Percentiles rank a stretch among this genome's conserved stretches.
These are phyloP conservation scores for Microbotryum saponariae DNA, from an alignment of 1,284 basidiomycete genomes.

Conservation along the genomic window DNA sequence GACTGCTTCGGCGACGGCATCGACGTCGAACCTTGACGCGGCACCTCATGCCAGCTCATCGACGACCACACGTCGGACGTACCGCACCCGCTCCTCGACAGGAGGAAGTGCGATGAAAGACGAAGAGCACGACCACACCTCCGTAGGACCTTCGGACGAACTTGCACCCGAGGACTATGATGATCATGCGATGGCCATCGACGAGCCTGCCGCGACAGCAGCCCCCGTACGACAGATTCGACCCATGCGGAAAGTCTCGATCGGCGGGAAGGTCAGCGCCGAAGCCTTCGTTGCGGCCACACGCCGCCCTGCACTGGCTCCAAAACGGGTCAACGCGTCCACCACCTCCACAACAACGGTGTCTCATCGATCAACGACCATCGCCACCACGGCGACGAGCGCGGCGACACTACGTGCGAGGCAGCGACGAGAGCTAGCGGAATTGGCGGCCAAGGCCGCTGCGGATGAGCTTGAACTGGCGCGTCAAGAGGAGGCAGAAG, in stretches of 20 bases:
- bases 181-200: constrained; percentile 31
- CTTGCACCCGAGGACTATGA: not conserved
- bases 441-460: constrained; percentile 10
- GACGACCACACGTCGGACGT: constrained; percentile 15
- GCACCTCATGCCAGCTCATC: not conserved
- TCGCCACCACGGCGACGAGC: constrained; percentile 1
- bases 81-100: constrained; percentile 27
- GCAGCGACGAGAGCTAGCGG: constrained; percentile 21
- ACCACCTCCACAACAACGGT: not conserved
- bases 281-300: constrained; percentile 1
- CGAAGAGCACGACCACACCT: not conserved
- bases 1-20: no score
- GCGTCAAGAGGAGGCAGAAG: constrained; percentile 13
- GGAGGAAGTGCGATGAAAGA: constrained; percentile 24
- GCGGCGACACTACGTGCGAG: constrained; percentile 11
- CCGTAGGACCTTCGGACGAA: no score
- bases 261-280: no score
- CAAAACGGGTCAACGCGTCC: constrained; percentile 17
- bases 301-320: constrained; percentile 19
- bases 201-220: constrained; percentile 15
- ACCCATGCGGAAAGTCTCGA: no score
- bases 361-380: not conserved
- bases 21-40: no score
- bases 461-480: constrained; percentile 19
- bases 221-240: constrained; percentile 21